These are phyloP conservation scores for Stenocarpella maydis DNA, from an alignment of 2,329 filamentous ascomycete genomes.

Conservation along the genomic window DNA sequence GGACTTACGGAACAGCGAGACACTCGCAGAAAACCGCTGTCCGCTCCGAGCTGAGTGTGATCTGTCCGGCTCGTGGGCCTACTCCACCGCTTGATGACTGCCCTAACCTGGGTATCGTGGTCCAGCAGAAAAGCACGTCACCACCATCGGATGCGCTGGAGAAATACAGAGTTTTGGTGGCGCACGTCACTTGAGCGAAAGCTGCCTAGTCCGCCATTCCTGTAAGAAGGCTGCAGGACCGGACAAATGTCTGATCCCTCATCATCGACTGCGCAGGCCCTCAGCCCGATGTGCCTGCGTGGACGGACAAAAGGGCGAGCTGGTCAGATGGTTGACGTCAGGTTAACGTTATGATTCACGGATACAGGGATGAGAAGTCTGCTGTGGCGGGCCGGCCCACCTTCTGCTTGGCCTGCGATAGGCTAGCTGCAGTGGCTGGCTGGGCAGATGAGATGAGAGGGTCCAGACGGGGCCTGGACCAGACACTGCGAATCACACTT, in stretches of 20 bases:
- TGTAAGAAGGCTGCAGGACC: too few species aligned
- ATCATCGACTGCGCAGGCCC: background rate
- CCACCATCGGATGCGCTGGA: background rate
- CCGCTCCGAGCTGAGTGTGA: background rate
- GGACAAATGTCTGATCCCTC: too few species aligned
- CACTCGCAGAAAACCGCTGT: background rate
- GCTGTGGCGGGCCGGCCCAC: slow-evolving; percentile 17
- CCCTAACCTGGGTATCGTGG: too few species aligned
- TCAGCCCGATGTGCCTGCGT: background rate
- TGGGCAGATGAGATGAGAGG: background rate
- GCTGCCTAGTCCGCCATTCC: background rate
- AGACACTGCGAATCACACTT: background rate
- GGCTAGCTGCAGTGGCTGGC: background rate
- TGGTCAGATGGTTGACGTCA: slow-evolving; percentile 24
- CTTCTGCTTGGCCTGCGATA: background rate
- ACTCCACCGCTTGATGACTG: slow-evolving; percentile 13
- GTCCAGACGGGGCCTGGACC: background rate
- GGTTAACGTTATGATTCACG: background rate
- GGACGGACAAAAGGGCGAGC: background rate
- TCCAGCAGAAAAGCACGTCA: background rate
- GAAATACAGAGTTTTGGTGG: background rate
- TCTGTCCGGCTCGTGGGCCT: slow-evolving; percentile 8
- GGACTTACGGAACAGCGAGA: slow-evolving; percentile 3
- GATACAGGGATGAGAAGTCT: background rate
- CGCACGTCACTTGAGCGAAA: background rate